Evolutionary conservation across 495 filamentous ascomycete genomes (phyloP), one percentile per base, ranked within the genome.

Genomic region (Platismatia glauca): DNA sequence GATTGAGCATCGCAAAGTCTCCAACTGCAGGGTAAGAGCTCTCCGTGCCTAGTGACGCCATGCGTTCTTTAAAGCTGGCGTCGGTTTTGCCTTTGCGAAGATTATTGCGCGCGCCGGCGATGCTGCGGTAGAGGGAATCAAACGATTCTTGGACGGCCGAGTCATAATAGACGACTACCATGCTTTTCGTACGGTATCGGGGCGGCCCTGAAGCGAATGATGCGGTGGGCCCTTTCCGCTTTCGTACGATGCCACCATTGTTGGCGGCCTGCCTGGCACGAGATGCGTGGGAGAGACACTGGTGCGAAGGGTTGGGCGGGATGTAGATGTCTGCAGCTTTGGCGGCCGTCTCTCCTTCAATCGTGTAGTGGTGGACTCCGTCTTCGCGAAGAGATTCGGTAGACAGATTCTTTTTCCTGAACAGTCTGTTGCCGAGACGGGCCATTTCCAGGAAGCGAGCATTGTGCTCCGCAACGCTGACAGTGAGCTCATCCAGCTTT

Each of bases 151-250:
- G 91, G 15, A 91, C 86, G 61, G 89, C 84, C 67, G 88, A 88
- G 71, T 96, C 91, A 72, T 95, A 96, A 71, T 91, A 89, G 48
- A 96, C 87, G 34, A 93, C 85, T 60, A 95, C 84, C 82, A 90
- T 91, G 64, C 82, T 84, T 60, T 88, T 82, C 16, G 83, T 86
- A 60, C 89, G 85, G 70, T 87, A 89, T 29, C 78, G 78, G 70
- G 78, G 52, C 68, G 82, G 61, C 67, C 75, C 66, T 56, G 73
- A 70, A 34, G 73, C 70, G 12, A 57, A 63, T 15, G 75, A 78
- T 41, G 68, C 69, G 50, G 63, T 63, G 16, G 68, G 68, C 52
- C 53, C 68, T 57, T 66, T 69, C 4, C 66, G 68, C 56, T 70
- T 68, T 18, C 68, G 63, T 68, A 22, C 66, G 68, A 20, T 67